Evolutionary conservation across 2,329 filamentous ascomycete genomes (phyloP).

Genomic region (Pseudocercospora ulei): DNA sequence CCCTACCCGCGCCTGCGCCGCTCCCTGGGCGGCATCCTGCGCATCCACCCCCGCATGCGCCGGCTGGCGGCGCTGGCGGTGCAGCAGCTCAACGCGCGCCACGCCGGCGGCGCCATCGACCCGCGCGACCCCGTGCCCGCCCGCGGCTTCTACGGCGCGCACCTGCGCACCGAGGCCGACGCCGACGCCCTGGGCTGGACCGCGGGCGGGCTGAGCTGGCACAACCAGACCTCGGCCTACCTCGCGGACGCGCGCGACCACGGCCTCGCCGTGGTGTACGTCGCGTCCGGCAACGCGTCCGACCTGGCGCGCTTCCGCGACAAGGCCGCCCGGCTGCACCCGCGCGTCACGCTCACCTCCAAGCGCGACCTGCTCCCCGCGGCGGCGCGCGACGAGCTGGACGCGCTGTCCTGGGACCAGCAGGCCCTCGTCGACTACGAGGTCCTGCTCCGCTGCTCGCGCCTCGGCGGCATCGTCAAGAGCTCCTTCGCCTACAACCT

Average conservation of each 20-base stretch:
- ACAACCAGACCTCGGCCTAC: slow-evolving; percentile 36
- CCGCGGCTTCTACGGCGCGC: slow-evolving; percentile 35
- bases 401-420: slow-evolving; percentile 42
- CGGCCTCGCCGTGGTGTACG: slow-evolving; percentile 36
- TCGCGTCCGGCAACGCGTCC: slow-evolving; percentile 38
- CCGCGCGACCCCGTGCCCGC: slow-evolving; percentile 26
- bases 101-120: slow-evolving; percentile 28
- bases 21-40: slow-evolving; percentile 29
- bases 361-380: slow-evolving; percentile 40
- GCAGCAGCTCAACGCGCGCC: slow-evolving; percentile 29
- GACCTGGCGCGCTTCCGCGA: slow-evolving; percentile 35
- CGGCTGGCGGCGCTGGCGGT: slow-evolving; percentile 33
- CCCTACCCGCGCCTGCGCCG: slow-evolving; percentile 22
- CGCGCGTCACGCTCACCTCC: slow-evolving; percentile 36
- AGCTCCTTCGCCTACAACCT: slow-evolving; percentile 44
- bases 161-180: slow-evolving; percentile 36
- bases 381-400: slow-evolving; percentile 33
- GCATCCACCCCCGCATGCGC: slow-evolving; percentile 23
- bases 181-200: slow-evolving; percentile 32
- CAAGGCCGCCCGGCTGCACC: slow-evolving; percentile 33
- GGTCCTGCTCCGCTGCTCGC: slow-evolving; percentile 40
- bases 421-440: slow-evolving; percentile 46
- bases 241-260: slow-evolving; percentile 32
- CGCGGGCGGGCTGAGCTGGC: slow-evolving; percentile 29
- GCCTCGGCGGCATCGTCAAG: slow-evolving; percentile 41